These are phyloP conservation scores for Starmera dryadoides DNA, from an alignment of 805 yeast species.

Conservation along the genomic window DNA sequence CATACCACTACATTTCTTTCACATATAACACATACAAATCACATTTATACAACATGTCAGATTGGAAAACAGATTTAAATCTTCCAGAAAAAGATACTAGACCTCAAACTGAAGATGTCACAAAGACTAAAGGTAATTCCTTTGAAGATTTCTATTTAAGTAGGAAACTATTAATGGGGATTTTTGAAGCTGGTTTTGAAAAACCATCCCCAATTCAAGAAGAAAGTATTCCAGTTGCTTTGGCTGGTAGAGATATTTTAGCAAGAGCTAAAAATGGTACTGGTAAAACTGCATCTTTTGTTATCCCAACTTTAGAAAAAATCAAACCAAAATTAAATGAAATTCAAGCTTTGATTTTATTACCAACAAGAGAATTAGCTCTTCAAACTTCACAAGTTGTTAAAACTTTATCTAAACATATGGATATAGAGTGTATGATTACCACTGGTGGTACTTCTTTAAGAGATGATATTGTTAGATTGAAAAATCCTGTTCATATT, in stretches of 20 bases:
- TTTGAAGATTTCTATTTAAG: slow-evolving; percentile 90
- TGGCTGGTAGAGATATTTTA: slow-evolving; percentile 90
- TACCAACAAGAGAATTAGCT: slow-evolving; percentile 97
- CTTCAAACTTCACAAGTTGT: slow-evolving; percentile 97
- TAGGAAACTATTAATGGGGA: slow-evolving; percentile 94
- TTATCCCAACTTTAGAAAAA: slow-evolving; percentile 87
- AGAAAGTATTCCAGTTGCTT: slow-evolving; percentile 92
- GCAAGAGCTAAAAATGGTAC: slow-evolving; percentile 99
- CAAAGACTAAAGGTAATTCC: slow-evolving; percentile 80
- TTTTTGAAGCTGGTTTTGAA: slow-evolving; percentile 97
- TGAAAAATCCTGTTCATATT: slow-evolving; percentile 88
- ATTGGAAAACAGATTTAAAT: slow-evolving; percentile 72
- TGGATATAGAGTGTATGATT: slow-evolving; percentile 91
- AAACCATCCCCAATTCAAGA: slow-evolving; percentile 98
- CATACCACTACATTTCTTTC: background rate
- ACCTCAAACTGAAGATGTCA: slow-evolving; percentile 95
- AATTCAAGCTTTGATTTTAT: slow-evolving; percentile 87
- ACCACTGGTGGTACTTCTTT: slow-evolving; percentile 96
- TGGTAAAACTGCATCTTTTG: slow-evolving; percentile 96
- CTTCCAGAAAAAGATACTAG: slow-evolving; percentile 84
- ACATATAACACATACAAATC: background rate
- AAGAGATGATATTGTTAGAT: slow-evolving; percentile 89
- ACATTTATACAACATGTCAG: slow-evolving; percentile 24
- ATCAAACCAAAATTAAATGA: slow-evolving; percentile 76
- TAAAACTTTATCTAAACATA: slow-evolving; percentile 89